A percentile compares a stretch with the other conserved stretches of the same genome.
These are phyloP conservation scores for Aureobasidium sp. DNA, from an alignment of 2,329 filamentous ascomycete species.

Conservation along the genomic window DNA sequence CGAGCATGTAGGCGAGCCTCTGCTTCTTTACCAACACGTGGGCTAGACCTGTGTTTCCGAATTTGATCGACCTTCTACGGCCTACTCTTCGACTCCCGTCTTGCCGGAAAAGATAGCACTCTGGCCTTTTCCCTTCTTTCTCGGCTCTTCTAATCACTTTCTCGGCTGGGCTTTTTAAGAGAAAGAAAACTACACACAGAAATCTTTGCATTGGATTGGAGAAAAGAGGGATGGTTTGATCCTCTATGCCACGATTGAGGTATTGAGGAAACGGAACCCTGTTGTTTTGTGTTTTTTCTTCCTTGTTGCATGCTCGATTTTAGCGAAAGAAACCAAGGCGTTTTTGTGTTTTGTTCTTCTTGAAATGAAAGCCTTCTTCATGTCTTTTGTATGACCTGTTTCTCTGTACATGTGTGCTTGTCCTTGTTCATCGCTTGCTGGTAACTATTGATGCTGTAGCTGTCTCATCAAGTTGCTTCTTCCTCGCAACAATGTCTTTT, in stretches of 20 bases:
- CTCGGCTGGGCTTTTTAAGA: conserved; percentile 16
- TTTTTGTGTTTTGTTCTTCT: neutral
- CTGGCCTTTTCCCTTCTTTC: neutral
- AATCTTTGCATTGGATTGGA: conserved; percentile 15
- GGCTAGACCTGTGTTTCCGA: conserved; percentile 22
- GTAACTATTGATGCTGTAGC: neutral
- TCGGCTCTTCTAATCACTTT: conserved; percentile 10
- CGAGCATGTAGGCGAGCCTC: conserved; percentile 95
- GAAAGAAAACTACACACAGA: conserved; percentile 17
- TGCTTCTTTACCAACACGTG: conserved; percentile 80
- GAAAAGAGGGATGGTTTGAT: neutral
- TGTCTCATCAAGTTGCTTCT: neutral
- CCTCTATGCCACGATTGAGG: neutral
- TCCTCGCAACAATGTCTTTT: neutral
- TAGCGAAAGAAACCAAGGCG: conserved; percentile 20
- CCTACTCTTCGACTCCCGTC: neutral
- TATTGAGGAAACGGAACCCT: neutral
- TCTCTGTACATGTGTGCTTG: neutral
- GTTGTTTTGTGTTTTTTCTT: neutral
- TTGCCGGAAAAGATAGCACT: neutral
- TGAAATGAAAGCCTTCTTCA: neutral
- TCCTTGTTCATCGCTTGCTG: neutral
- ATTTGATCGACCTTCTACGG: neutral
- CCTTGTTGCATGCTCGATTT: conserved; percentile 18
- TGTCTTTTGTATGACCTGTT: neutral